Base-by-base conservation (phyloP, 164 flowering plant genomes). In the Akebia trifoliata region DNA sequence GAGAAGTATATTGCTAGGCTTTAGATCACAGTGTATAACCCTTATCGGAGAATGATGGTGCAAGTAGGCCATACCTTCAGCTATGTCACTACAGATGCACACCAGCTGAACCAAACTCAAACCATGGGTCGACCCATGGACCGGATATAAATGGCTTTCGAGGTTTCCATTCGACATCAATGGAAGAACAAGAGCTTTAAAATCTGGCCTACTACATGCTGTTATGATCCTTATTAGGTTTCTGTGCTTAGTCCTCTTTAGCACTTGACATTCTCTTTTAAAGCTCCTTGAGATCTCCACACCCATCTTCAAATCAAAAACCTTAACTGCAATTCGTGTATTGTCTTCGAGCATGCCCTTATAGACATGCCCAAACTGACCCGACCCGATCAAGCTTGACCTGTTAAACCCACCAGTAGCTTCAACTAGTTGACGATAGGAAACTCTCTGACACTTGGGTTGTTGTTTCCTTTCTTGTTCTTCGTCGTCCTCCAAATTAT, bases 91-190 rank as follows among this genome's bases (percentile, higher is more conserved):
- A 59, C 94, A 88, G 29, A 91, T 86, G 67, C 73, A 75, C 45
- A 86, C 85, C 46, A 91, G 21, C 65, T 81, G 86, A 54, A 62
- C 60, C 79, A 91, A 75, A 45, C 68, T 72, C 67, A 91, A 57
- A 26, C 67, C 43, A 9, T 40, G n/a, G 26, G 47, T 65, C 1
- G 54, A 35, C 17, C 67, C 67, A 4, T 74, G 72, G 47, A 66
- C 57, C 0, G 85, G 84, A 57, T 85, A 84, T 4, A 91, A 61
- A 72, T 83, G 85, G 45, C 71, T 76, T 68, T 91, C 98, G 42
- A 88, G 63, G 84, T 87, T 88, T 35, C 98, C 98, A 53, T 91
- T 91, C 1, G 82, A 40, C 98, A 91, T 91, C 55, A 91, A 56
- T 0, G 96, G 98, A 34, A 91, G 80, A 22, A 88, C 87, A 20